Evolutionary conservation across 2,329 filamentous ascomycete species (phyloP).

Genomic region (Phoma sp.): DNA sequence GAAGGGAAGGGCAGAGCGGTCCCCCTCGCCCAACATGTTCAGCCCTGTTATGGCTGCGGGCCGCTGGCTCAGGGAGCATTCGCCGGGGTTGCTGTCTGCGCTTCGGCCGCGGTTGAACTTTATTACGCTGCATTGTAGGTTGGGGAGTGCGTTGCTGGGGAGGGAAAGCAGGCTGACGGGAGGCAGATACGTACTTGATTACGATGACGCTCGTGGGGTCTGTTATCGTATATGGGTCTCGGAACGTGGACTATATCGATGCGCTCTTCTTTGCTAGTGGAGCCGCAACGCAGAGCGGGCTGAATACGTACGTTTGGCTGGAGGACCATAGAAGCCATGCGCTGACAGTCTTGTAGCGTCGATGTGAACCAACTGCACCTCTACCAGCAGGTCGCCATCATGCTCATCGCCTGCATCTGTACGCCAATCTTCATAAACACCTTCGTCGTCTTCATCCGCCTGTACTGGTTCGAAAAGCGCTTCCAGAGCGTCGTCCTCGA

Average conservation of each 20-base stretch:
- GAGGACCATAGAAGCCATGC: not conserved
- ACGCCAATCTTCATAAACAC: slow-evolving; percentile 56
- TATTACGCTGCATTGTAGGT: slow-evolving; percentile 76
- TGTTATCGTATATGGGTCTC: slow-evolving; percentile 73
- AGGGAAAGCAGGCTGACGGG: slow-evolving; percentile 16
- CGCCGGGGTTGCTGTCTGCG: slow-evolving; percentile 29
- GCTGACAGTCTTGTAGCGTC: slow-evolving; percentile 46
- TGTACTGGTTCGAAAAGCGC: slow-evolving; percentile 98
- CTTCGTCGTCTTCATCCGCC: slow-evolving; percentile 85
- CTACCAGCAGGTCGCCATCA: slow-evolving; percentile 60
- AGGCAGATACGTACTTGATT: slow-evolving; percentile 79
- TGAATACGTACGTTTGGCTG: slow-evolving; percentile 70
- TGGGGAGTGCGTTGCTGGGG: not conserved
- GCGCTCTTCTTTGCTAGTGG: slow-evolving; percentile 88
- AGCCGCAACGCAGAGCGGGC: slow-evolving; percentile 85
- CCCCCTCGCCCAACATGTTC: slow-evolving; percentile 33
- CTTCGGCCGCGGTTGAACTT: slow-evolving; percentile 75
- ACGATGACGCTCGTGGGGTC: slow-evolving; percentile 75
- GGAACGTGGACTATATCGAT: slow-evolving; percentile 78
- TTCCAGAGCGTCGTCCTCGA: slow-evolving; percentile 85
- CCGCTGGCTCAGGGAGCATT: slow-evolving; percentile 36
- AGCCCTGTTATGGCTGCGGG: slow-evolving; percentile 38
- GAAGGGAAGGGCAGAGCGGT: not conserved
- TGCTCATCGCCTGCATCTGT: slow-evolving; percentile 46
- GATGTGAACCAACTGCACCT: slow-evolving; percentile 56